A percentile compares a stretch with the other conserved stretches of the same genome.
Conservation (phyloP, 805 yeast genomes). For the Dipodascopsis tothii region DNA sequence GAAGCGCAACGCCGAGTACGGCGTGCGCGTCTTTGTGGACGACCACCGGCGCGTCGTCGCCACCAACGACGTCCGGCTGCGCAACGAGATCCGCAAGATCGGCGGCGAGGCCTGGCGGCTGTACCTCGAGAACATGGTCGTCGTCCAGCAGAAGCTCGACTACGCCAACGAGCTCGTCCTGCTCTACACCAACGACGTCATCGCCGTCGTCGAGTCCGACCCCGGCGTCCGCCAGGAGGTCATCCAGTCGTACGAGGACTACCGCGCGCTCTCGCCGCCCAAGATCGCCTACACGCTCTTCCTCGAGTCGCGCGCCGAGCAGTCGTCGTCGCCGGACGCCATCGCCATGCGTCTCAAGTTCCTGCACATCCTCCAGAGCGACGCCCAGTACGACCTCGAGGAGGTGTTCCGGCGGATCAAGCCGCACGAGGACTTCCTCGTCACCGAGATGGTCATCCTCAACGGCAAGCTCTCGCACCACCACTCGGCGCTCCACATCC, state of each 20-base stretch:
- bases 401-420: constrained; percentile 25
- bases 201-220: constrained; percentile 24
- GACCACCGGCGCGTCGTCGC: constrained; percentile 15
- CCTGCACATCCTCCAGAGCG: constrained; percentile 23
- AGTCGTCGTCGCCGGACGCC: constrained; percentile 13
- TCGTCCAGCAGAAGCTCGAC: constrained; percentile 19
- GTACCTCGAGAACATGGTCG: constrained; percentile 33
- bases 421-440: constrained; percentile 27
- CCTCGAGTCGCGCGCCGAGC: constrained; percentile 15
- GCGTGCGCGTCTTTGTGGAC: constrained; percentile 31
- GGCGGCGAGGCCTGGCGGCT: constrained; percentile 33
- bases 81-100: constrained; percentile 29
- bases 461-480: constrained; percentile 29
- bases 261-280: constrained; percentile 29
- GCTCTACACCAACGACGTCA: constrained; percentile 31
- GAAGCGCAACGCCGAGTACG: constrained; percentile 27
- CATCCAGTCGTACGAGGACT: constrained; percentile 23
- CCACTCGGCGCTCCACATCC: constrained; percentile 29
- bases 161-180: constrained; percentile 31
- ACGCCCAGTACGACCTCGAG: constrained; percentile 24
- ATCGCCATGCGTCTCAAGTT: constrained; percentile 25
- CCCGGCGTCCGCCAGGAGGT: constrained; percentile 20
- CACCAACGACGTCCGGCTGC: constrained; percentile 28
- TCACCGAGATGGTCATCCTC: constrained; percentile 31
- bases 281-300: constrained; percentile 29